Evolutionary conservation across 176 grass and related monocot species (phyloP).

Genomic region (Ensete ventricosum): DNA sequence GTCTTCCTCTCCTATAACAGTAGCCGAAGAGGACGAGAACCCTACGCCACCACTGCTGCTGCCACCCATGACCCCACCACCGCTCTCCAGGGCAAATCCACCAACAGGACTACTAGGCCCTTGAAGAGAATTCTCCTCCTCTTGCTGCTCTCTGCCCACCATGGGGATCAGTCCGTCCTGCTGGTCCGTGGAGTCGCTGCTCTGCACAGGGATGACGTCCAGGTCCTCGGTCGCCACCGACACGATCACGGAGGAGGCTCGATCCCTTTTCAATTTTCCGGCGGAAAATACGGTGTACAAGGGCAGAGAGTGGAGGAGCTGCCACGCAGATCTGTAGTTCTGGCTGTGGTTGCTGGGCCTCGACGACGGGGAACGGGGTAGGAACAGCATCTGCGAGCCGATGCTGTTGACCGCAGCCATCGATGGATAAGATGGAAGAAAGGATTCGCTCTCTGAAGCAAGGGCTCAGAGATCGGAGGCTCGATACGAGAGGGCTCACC

Average conservation of each 20-base stretch:
- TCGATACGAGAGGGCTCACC: background rate
- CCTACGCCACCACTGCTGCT: slow-evolving; percentile 20
- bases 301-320: background rate
- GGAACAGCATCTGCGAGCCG: slow-evolving; percentile 5
- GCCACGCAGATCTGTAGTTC: background rate
- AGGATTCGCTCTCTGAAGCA: background rate
- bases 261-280: background rate
- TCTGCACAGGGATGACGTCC: slow-evolving; percentile 34
- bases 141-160: slow-evolving; percentile 22
- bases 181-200: slow-evolving; percentile 30
- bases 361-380: background rate
- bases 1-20: slow-evolving; percentile 9
- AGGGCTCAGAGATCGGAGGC: background rate
- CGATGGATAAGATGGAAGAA: background rate
- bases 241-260: background rate
- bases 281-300: background rate
- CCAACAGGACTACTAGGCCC: slow-evolving; percentile 16
- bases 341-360: background rate
- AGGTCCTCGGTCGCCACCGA: slow-evolving; percentile 14
- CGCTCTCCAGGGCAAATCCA: slow-evolving; percentile 16
- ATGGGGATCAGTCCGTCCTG: slow-evolving; percentile 26
- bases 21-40: slow-evolving; percentile 7
- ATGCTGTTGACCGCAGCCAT: slow-evolving; percentile 22
- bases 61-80: background rate
- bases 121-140: slow-evolving; percentile 7